Base-by-base conservation (phyloP, 2,329 filamentous ascomycete genomes). In the Blastomyces silverae region DNA sequence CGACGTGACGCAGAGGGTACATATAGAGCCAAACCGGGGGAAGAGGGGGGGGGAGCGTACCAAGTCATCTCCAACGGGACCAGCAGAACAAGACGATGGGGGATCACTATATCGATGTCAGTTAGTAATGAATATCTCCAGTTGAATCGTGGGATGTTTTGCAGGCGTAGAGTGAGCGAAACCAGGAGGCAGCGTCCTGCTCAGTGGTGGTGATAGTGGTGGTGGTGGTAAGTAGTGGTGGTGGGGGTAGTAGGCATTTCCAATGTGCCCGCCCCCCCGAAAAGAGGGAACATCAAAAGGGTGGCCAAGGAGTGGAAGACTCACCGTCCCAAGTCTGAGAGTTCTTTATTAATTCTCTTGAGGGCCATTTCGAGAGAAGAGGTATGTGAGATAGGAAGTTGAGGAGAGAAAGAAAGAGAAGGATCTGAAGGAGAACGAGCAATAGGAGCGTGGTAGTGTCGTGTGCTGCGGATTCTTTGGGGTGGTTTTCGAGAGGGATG, bases 41-140 rank as follows among this genome's bases (percentile, higher is more conserved):
- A 8, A 71, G 31, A 34, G 6, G 31, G 31, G 31, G 70, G 70
- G 69, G 57, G 69, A 68, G 84, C 91, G 76, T 92, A 97, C 94
- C 87, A 99, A 81, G 84, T 99, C 94, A 84, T 97, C 93, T 79
- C 92, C 92, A 75, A 95, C 89, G 72, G 94, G 94, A 71, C 94
- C 94, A 74, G 94, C 94, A 78, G 93, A 97, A 87, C 94, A 99
- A 73, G 93, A 97, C 66, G 94, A 97, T 76, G 94, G 94, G 78
- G 94, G 94, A 79, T 99, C 94, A 83, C 94, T 97, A 73, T 69
- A 69, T 57, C 37, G 25, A 65, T 62, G 48, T 31, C 48, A 34
- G 62, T 71, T 69, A 73, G 72, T 68, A 61, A 56, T 46, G 53
- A 64, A n/a, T 37, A n/a, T 31, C 17, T 28, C 37, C 11, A 31